A percentile compares a stretch with the other conserved stretches of the same genome.
phyloP scores from a whole-genome alignment of 768 basidiomycete species.

The Hygrophorus pudorinus region DNA sequence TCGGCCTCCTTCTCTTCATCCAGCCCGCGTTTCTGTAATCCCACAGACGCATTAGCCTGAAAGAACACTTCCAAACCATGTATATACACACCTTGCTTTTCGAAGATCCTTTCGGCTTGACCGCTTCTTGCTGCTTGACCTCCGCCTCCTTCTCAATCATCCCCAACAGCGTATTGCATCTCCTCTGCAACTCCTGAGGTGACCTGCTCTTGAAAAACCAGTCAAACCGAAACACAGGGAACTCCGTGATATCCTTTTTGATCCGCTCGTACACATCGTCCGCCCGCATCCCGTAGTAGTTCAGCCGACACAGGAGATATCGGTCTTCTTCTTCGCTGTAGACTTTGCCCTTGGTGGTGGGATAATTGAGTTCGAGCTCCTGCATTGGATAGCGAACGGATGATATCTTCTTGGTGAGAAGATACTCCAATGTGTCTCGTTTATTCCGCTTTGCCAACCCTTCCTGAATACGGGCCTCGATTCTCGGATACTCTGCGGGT shows the following conservation, averaged over 20 bases:
- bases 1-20: slow-evolving; percentile 42
- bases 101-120: slow-evolving; percentile 42
- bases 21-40: slow-evolving; percentile 55
- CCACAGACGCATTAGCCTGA: not conserved
- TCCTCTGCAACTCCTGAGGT: slow-evolving; percentile 76
- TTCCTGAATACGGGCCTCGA: slow-evolving; percentile 74
- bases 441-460: slow-evolving; percentile 88
- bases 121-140: slow-evolving; percentile 55
- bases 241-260: slow-evolving; percentile 94
- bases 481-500: slow-evolving; percentile 66
- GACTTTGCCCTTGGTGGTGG: slow-evolving; percentile 91
- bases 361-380: slow-evolving; percentile 92
- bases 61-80: not conserved
- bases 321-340: slow-evolving; percentile 97
- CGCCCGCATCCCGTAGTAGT: slow-evolving; percentile 80
- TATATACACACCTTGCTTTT: slow-evolving; percentile 51
- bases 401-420: slow-evolving; percentile 74
- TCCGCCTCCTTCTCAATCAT: slow-evolving; percentile 95
- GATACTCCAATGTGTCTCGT: slow-evolving; percentile 66
- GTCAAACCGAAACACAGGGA: slow-evolving; percentile 94
- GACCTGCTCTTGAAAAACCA: slow-evolving; percentile 97
- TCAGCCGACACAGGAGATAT: slow-evolving; percentile 83
- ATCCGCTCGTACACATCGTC: slow-evolving; percentile 92
- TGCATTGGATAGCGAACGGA: slow-evolving; percentile 90
- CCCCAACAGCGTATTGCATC: slow-evolving; percentile 78